Base-by-base conservation (phyloP, 441 rosid genomes). In the Populus trichocarpa region DNA sequence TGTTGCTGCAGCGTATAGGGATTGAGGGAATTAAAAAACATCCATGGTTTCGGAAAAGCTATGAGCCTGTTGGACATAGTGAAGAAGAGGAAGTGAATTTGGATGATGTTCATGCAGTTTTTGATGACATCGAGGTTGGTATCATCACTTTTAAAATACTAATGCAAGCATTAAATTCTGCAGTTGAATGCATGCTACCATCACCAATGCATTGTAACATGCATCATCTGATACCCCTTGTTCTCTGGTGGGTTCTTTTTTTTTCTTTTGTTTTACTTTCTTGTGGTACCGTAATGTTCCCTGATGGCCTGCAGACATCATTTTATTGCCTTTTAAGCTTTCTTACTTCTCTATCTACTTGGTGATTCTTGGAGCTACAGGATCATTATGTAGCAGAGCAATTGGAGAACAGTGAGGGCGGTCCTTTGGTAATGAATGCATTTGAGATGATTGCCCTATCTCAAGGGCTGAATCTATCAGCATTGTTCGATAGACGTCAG, bases 381-480 rank as follows among this genome's bases (percentile, higher is more conserved):
- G 99, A 93, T 38, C 81, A 85, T 59, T 93, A 83, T 78, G 94
- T 89, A 30, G 82, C 89, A 36, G 94, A 91, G 86, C 85, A 83
- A 75, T 73, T 89, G 61, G 81, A 78, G 81, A 81, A 70, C 12
- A 82, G 83, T 53, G 91, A 85, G 46, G 88, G 81, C 11, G 88
- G 97, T 25, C 98, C 99, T 22, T 75, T 90, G 72, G 77, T 90
- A 67, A 91, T 96, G 97, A 96, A 96, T 83, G 99, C 99, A 63
- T 96, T 96, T 85, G 99, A 96, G 89, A 90, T 96, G 95, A 96
- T 96, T 68, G 90, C 97, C 12, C 85, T 96, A 78, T 96, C 98
- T 32, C 99, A 96, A 80, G 99, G 98, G 68, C 86, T 96, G 84
- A 96, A 96, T 81, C 85, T 96, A 74, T 90, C 97, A 40, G 94